phyloP scores from a whole-genome alignment of 78 protist genomes.

The Dictyostelium capitatum region DNA sequence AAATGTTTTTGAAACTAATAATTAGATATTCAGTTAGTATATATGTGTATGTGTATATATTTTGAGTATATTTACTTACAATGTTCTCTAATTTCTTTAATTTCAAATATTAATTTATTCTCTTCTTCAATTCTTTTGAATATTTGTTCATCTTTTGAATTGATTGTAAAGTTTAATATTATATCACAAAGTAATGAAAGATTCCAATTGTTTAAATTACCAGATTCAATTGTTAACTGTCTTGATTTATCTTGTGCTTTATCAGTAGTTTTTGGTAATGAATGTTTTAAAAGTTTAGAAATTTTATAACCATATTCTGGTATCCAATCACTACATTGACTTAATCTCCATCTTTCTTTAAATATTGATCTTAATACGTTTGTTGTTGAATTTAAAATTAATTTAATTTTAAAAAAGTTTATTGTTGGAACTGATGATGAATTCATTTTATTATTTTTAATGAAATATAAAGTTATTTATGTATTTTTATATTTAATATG shows the following conservation, averaged over 20 bases:
- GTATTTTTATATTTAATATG: no score
- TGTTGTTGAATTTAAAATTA: not conserved
- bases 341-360: not conserved
- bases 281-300: not conserved
- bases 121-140: not conserved
- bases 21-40: no score
- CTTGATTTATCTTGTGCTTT: not conserved
- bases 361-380: not conserved
- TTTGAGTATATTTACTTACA: no score
- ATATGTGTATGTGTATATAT: no score
- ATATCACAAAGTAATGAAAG: not conserved
- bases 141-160: not conserved
- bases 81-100: not conserved
- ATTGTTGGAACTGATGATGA: not conserved
- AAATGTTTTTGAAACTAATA: not conserved
- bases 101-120: not conserved
- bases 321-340: not conserved
- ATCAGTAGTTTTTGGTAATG: no score
- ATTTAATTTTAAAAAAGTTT: conserved; percentile 1
- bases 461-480: no score
- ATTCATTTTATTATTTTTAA: no score
- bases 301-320: not conserved
- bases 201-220: conserved; percentile 5
- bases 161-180: not conserved
- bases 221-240: not conserved